phyloP scores from a whole-genome alignment of 169 alveolate species.

The Eimeria acervulina region DNA sequence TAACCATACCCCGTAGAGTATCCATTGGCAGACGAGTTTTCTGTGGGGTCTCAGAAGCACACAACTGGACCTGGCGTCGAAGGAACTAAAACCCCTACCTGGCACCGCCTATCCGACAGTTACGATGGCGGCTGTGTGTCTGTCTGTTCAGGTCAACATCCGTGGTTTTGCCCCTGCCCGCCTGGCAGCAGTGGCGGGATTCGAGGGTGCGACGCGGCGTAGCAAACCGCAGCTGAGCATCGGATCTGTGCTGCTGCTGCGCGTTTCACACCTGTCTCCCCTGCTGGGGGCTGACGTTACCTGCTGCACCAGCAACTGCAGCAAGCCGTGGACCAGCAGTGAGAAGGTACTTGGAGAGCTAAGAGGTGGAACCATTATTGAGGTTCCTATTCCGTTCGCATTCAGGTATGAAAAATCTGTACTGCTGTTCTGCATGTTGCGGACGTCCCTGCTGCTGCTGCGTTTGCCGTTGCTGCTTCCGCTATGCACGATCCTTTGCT shows the following conservation, averaged over 20 bases:
- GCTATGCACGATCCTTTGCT: background rate
- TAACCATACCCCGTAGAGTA: background rate
- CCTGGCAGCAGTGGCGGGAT: slow-evolving; percentile 67
- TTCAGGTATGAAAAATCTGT: slow-evolving; percentile 4
- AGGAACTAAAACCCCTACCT: background rate
- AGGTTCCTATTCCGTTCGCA: slow-evolving; percentile 74
- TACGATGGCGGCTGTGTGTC: background rate
- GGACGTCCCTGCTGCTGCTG: background rate
- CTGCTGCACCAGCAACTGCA: slow-evolving; percentile 80
- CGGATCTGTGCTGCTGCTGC: slow-evolving; percentile 75
- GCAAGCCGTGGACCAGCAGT: slow-evolving; percentile 78
- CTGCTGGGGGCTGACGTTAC: slow-evolving; percentile 76
- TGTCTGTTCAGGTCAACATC: slow-evolving; percentile 54
- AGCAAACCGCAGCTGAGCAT: slow-evolving; percentile 69
- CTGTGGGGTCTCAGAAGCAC: background rate
- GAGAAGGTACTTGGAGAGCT: slow-evolving; percentile 78
- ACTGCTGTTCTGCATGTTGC: slow-evolving; percentile 31
- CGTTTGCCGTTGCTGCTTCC: background rate
- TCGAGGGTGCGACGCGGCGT: slow-evolving; percentile 78
- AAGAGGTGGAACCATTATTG: slow-evolving; percentile 62
- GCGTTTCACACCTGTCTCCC: slow-evolving; percentile 46
- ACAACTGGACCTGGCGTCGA: background rate
- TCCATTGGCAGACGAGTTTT: background rate
- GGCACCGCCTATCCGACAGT: background rate
- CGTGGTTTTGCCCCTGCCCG: slow-evolving; percentile 64